A percentile compares a stretch with the other conserved stretches of the same genome.
Conservation (phyloP, 176 grass and related monocot genomes). For the Juncus effusus region DNA sequence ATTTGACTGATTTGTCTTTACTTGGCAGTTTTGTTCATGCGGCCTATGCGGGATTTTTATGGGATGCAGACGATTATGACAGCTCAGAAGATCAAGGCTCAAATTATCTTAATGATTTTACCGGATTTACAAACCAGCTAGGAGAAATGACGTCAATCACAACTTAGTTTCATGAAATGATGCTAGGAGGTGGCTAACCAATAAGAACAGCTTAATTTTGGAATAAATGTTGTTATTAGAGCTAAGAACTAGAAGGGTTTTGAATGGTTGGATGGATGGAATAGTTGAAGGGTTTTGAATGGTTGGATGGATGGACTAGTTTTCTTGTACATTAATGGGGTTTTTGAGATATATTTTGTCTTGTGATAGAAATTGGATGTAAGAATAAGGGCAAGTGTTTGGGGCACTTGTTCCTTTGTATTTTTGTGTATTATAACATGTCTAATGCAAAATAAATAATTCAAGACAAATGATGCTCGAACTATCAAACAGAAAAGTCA, state of each 20-base stretch:
- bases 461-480: too few relatives aligned
- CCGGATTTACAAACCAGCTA: constrained; percentile 24
- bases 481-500: too few relatives aligned
- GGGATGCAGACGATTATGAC: constrained; percentile 55
- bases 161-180: constrained; percentile 26
- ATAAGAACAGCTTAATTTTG: background rate
- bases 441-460: too few relatives aligned
- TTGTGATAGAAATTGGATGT: too few relatives aligned
- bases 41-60: constrained; percentile 64
- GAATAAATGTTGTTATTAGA: background rate
- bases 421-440: too few relatives aligned
- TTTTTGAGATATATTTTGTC: constrained; percentile 6
- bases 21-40: constrained; percentile 62
- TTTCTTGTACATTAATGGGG: constrained; percentile 12
- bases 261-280: background rate
- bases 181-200: constrained; percentile 16
- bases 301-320: constrained; percentile 8
- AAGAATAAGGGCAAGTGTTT: too few relatives aligned
- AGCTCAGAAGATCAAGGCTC: constrained; percentile 18
- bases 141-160: constrained; percentile 17
- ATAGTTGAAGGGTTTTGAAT: background rate
- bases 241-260: background rate
- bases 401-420: too few relatives aligned
- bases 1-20: constrained; percentile 3
- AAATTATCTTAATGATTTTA: background rate